phyloP scores from a whole-genome alignment of 352 stramenopile species.

The Globisporangium middletonii region DNA sequence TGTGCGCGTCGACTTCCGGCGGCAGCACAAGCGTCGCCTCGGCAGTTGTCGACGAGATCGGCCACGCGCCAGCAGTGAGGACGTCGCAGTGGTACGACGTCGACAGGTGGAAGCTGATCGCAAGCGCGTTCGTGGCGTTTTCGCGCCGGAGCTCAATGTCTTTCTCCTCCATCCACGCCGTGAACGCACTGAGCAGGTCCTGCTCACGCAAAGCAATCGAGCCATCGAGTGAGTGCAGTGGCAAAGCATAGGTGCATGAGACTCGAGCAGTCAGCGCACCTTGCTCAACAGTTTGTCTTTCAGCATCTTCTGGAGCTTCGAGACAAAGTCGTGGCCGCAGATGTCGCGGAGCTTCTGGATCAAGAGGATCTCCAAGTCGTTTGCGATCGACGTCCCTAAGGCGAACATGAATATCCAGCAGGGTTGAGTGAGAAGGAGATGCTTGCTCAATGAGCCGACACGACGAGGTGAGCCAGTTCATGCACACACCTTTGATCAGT shows the following conservation, averaged over 20 bases:
- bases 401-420: not conserved
- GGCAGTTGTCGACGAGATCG: constrained; percentile 56
- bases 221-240: not conserved
- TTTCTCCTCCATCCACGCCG: constrained; percentile 66
- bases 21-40: constrained; percentile 57
- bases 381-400: constrained; percentile 54
- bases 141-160: constrained; percentile 38
- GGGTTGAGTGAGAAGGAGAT: too few species aligned
- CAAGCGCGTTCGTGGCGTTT: constrained; percentile 25
- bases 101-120: constrained; percentile 52
- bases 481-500: constrained; percentile 67
- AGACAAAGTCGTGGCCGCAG: constrained; percentile 82
- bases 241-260: too few species aligned
- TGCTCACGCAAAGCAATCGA: constrained; percentile 12
- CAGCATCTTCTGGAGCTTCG: constrained; percentile 86
- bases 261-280: constrained; percentile 17
- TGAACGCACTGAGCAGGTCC: constrained; percentile 63
- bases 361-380: constrained; percentile 70
- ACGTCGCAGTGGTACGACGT: constrained; percentile 72
- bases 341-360: constrained; percentile 84
- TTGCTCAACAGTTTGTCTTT: constrained; percentile 85
- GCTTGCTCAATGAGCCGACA: not conserved
- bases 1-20: constrained; percentile 42
- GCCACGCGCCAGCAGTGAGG: constrained; percentile 78
- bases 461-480: too few species aligned